phyloP scores from a whole-genome alignment of 148 eudicot species.

The Amaranthus palmeri region DNA sequence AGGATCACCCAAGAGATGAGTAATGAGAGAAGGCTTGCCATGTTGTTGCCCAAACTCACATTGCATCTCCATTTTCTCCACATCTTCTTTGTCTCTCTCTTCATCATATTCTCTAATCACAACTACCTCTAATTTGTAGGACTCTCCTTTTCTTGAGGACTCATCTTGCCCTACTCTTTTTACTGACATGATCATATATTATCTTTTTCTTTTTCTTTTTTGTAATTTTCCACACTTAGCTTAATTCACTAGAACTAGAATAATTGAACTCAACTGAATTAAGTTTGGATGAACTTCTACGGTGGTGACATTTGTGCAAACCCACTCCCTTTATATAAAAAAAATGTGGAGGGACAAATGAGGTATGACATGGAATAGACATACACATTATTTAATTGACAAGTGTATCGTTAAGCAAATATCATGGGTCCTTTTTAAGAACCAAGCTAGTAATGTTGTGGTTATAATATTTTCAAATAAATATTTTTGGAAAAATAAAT shows the following conservation, averaged over 20 bases:
- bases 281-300: constrained; percentile 14
- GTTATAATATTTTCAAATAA: neutral
- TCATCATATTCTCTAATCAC: constrained; percentile 50
- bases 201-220: neutral
- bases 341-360: neutral
- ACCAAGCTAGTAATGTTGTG: neutral
- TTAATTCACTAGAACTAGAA: neutral
- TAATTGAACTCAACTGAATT: neutral
- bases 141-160: neutral
- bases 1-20: constrained; percentile 78
- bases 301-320: constrained; percentile 35
- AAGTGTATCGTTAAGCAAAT: constrained; percentile 20
- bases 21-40: constrained; percentile 54
- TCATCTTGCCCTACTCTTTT: constrained; percentile 13
- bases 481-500: neutral
- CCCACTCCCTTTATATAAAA: constrained; percentile 18
- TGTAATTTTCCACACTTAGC: neutral
- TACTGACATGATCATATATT: constrained; percentile 18
- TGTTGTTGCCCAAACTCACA: constrained; percentile 58
- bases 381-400: constrained; percentile 20
- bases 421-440: constrained; percentile 18
- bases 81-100: constrained; percentile 41
- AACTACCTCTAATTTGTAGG: constrained; percentile 26
- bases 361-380: constrained; percentile 14
- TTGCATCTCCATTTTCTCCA: constrained; percentile 56